Evolutionary conservation across 179 eudicot species (phyloP), one percentile per base, ranked within the genome.

Genomic region (Vitellaria paradoxa): DNA sequence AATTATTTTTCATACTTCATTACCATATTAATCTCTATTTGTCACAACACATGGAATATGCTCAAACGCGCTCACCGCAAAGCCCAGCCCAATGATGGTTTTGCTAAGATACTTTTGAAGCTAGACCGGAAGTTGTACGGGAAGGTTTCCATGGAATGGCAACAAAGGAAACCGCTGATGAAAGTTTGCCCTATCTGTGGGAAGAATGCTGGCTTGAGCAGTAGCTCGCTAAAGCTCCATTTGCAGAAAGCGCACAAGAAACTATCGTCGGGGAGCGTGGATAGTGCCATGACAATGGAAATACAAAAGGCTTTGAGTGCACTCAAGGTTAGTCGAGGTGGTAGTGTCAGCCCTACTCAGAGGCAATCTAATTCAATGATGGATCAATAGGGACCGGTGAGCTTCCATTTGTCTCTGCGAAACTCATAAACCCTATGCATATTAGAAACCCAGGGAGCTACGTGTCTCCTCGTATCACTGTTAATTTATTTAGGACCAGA

Each of bases 71-170:
- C 84, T 56, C 99, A 96, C 75, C 89, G 93, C 3, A 86, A 98
- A 83, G 99, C 98, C 47, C 99, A 96, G 68, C 99, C 99, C 68
- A 96, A 96, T 65, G 99, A 94, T 63, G 99, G 99, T 40, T 96
- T 94, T 87, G 97, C 98, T 57, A 89, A 83, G 85, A 86, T 92
- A 46, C 87, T 96, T 53, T 76, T 90, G 84, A 97, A 91, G 2
- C 84, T 92, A 5, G 99, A 96, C 71, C 83, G 76, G 70, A 86
- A 83, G 81, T 77, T 92, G 84, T 89, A 92, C 61, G 99, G 99
- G 17, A 89, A 92, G 84, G 90, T 87, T n/a, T 96, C 99, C 17
- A 96, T 96, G 99, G 98, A 94, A 72, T 96, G 98, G 99, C 99
- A 91, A 76, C 96, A 94, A 71, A 84, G 96, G 84, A 96, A 81